Percentiles rank a stretch among this genome's conserved stretches.
Evolutionary conservation across 2,329 filamentous ascomycete species (phyloP).

Genomic region (Fusarium pseudocircinatum): DNA sequence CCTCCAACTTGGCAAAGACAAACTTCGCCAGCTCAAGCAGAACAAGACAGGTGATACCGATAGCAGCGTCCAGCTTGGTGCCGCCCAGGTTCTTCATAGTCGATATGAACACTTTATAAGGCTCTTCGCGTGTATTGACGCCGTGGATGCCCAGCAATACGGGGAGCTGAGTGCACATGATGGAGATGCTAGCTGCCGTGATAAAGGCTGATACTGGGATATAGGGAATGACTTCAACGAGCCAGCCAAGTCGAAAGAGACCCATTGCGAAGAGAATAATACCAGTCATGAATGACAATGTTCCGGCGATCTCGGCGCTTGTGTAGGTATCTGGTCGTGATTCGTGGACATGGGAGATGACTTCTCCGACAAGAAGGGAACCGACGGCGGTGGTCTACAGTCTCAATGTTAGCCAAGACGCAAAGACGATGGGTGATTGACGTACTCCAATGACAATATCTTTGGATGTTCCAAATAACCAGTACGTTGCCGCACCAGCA

Average conservation of each 20-base stretch:
- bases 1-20: constrained; percentile 68
- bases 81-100: constrained; percentile 53
- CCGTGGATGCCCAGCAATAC: constrained; percentile 54
- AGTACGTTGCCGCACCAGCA: constrained; percentile 82
- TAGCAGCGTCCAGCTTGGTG: constrained; percentile 72
- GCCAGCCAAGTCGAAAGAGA: constrained; percentile 58
- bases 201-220: constrained; percentile 62
- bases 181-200: constrained; percentile 61
- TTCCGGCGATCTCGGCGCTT: constrained; percentile 54
- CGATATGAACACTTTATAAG: constrained; percentile 56
- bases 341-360: constrained; percentile 52
- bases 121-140: constrained; percentile 56
- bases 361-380: constrained; percentile 60
- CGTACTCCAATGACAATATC: constrained; percentile 80
- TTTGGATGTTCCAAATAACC: constrained; percentile 86
- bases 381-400: constrained; percentile 65
- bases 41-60: constrained; percentile 74
- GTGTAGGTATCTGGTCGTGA: constrained; percentile 48
- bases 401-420: not conserved
- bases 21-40: constrained; percentile 68
- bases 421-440: rapidly evolving
- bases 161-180: constrained; percentile 59
- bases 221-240: constrained; percentile 62
- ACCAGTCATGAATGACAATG: constrained; percentile 57
- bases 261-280: constrained; percentile 56